A percentile compares a stretch with the other conserved stretches of the same genome.
phyloP scores from a whole-genome alignment of 2,329 filamentous ascomycete genomes.

The Cladosporium austrohemisphaericum region DNA sequence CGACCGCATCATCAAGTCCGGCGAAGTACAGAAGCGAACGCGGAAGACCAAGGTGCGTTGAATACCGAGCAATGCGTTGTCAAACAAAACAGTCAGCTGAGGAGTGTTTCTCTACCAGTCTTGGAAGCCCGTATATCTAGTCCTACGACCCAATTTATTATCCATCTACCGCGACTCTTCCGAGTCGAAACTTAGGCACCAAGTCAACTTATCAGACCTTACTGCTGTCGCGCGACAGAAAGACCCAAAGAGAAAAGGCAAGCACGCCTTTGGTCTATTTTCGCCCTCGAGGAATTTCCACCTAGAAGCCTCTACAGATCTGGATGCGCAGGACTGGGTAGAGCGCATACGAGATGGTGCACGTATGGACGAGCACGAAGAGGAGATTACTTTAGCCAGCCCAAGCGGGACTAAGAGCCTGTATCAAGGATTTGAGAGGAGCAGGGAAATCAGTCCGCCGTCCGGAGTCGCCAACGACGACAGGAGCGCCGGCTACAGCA shows the following conservation, averaged over 20 bases:
- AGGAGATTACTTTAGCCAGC: conserved; percentile 72
- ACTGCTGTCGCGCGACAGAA: conserved; percentile 86
- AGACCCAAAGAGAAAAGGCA: conserved; percentile 80
- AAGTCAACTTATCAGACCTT: conserved; percentile 82
- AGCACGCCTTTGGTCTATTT: conserved; percentile 88
- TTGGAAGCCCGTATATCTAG: conserved; percentile 87
- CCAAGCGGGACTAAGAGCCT: conserved; percentile 54
- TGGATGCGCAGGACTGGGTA: conserved; percentile 84
- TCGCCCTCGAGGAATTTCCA: conserved; percentile 89
- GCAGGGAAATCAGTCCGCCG: conserved; percentile 26
- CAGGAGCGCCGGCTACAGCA: conserved; percentile 36
- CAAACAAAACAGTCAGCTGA: conserved; percentile 21
- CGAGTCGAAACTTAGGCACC: conserved; percentile 83
- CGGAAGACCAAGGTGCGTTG: conserved; percentile 74
- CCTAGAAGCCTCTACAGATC: conserved; percentile 68
- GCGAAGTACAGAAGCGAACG: conserved; percentile 80
- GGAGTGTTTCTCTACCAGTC: conserved; percentile 53
- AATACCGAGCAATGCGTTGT: conserved; percentile 41
- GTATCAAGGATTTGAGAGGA: conserved; percentile 40
- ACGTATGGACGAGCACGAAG: conserved; percentile 82
- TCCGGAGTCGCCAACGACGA: not conserved
- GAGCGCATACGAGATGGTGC: conserved; percentile 73
- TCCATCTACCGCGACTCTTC: conserved; percentile 91
- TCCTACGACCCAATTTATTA: conserved; percentile 82
- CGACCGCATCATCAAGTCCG: conserved; percentile 87